Evolutionary conservation across 352 stramenopile genomes (phyloP).

Genomic region (Phytophthora tubulina): DNA sequence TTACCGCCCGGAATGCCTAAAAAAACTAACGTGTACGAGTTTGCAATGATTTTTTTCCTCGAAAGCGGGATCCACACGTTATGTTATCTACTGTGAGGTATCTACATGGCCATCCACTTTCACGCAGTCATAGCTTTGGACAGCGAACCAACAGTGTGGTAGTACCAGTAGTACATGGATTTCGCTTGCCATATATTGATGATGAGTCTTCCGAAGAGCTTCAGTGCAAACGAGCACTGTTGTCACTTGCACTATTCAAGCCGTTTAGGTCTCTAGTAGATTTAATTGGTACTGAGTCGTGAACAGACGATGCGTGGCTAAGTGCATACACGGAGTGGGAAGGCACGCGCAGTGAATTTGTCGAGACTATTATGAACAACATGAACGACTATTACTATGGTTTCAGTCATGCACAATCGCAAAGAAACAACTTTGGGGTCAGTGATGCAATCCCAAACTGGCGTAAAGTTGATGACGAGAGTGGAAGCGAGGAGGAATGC

Average conservation of each 20-base stretch:
- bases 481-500: too few relatives aligned
- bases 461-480: too few relatives aligned
- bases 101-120: neutral
- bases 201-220: neutral
- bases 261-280: too few relatives aligned
- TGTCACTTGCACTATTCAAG: too few relatives aligned
- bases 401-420: neutral
- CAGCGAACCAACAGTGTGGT: neutral
- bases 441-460: too few relatives aligned
- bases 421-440: too few relatives aligned
- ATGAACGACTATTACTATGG: constrained; percentile 7
- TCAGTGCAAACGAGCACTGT: neutral
- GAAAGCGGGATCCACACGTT: neutral
- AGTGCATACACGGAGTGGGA: neutral
- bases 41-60: constrained; percentile 4
- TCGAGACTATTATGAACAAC: constrained; percentile 5
- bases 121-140: neutral
- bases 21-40: neutral
- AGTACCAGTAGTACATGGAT: constrained; percentile 7
- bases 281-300: too few relatives aligned
- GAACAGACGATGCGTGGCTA: neutral
- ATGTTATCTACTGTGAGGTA: neutral
- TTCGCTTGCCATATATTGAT: constrained; percentile 1
- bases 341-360: neutral
- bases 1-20: neutral